Evolutionary conservation across 805 yeast genomes (phyloP), one percentile per base, ranked within the genome.

Genomic region (Henningerozyma blattae): DNA sequence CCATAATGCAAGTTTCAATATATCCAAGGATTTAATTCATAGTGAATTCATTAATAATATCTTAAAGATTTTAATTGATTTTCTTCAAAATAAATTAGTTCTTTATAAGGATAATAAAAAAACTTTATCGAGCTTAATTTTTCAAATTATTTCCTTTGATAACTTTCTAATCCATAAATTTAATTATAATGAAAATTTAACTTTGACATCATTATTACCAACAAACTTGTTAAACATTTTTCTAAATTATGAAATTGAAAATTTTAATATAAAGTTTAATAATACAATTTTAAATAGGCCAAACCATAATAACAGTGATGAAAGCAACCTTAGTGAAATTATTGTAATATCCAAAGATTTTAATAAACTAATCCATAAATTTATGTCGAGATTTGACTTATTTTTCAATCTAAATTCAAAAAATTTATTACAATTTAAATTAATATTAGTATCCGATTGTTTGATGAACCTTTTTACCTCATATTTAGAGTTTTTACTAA

Each of bases 231-330:
- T n/a, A n/a, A n/a, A n/a, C n/a, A n/a, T n/a, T n/a, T n/a, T n/a
- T n/a, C n/a, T n/a, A n/a, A 52, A 53, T 6, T 60, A 68, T 42
- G 79, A 75, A 44, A 48, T 58, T 5, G 58, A 61, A 18, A 48
- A 66, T 22, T 69, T 75, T 4, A 46, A 49, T 12, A 59, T 58
- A 27, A 64, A 74, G 40, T 69, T 65, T n/a, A n/a, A n/a, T n/a
- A n/a, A n/a, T n/a, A n/a, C n/a, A n/a, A n/a, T n/a, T n/a, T n/a
- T n/a, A n/a, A n/a, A n/a, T n/a, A n/a, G n/a, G n/a, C n/a, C n/a
- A n/a, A n/a, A n/a, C n/a, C n/a, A n/a, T n/a, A n/a, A n/a, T n/a
- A n/a, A n/a, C n/a, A n/a, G n/a, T n/a, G n/a, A n/a, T n/a, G n/a
- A n/a, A n/a, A n/a, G n/a, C n/a, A n/a, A n/a, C n/a, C n/a, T n/a